Evolutionary conservation across 192 early-diverging fungal genomes (phyloP).

Genomic region (Backusella tuberculispora): DNA sequence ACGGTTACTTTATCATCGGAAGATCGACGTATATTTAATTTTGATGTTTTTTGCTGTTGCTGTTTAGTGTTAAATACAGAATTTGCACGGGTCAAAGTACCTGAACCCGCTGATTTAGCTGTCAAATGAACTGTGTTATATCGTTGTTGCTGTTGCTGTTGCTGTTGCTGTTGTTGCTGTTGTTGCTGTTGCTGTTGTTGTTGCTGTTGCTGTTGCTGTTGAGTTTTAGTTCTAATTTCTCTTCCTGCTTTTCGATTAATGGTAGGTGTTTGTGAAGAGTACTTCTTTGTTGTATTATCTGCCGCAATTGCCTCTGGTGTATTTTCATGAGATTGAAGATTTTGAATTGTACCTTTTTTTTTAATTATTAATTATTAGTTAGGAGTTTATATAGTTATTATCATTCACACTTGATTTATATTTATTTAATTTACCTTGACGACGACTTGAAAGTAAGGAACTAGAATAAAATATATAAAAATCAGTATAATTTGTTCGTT

Average conservation of each 20-base stretch:
- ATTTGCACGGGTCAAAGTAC: conserved; percentile 14
- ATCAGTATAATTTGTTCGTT: background rate
- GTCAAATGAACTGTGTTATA: background rate
- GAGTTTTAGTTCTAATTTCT: background rate
- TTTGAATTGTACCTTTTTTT: conserved; percentile 7
- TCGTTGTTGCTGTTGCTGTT: background rate
- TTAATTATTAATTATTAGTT: background rate
- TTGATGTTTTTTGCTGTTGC: conserved; percentile 12
- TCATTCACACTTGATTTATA: background rate
- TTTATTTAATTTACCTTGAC: conserved; percentile 21
- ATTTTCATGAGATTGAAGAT: conserved; percentile 23
- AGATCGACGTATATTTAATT: conserved; percentile 9
- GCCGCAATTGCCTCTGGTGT: conserved; percentile 19
- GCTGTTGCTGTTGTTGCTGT: background rate
- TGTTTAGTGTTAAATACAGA: background rate
- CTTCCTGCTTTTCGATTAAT: conserved; percentile 11
- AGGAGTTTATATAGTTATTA: too few relatives aligned
- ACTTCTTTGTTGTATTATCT: conserved; percentile 15
- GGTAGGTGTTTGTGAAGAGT: conserved; percentile 13
- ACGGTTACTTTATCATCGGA: background rate
- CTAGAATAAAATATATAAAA: conserved; percentile 5
- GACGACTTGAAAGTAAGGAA: conserved; percentile 26
- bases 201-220: background rate
- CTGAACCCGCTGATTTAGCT: conserved; percentile 17
- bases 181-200: background rate